phyloP scores from a whole-genome alignment of 371 early-diverging fungal species.

The Coemansia sp. region DNA sequence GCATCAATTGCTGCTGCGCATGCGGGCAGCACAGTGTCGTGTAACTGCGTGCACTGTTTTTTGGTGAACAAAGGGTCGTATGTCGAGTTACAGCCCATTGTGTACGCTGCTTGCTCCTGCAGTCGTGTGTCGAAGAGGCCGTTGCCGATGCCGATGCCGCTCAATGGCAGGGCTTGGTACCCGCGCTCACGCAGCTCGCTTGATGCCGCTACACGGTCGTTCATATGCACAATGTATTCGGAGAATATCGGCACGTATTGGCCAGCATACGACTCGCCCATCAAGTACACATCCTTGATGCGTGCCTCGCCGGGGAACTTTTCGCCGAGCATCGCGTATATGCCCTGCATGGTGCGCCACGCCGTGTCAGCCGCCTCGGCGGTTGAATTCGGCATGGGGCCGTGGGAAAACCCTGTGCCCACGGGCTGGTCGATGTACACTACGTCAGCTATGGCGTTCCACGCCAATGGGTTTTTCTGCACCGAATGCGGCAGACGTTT shows the following conservation, averaged over 20 bases:
- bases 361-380: slow-evolving; percentile 58
- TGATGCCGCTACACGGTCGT: slow-evolving; percentile 13
- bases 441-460: slow-evolving; percentile 80
- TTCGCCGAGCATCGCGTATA: slow-evolving; percentile 54
- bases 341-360: slow-evolving; percentile 50
- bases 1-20: slow-evolving; percentile 60
- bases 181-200: slow-evolving; percentile 25
- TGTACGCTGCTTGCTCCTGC: slow-evolving; percentile 66
- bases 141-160: slow-evolving; percentile 81
- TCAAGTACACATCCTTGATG: slow-evolving; percentile 52
- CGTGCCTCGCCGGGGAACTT: not conserved
- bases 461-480: slow-evolving; percentile 62
- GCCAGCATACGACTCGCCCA: slow-evolving; percentile 70
- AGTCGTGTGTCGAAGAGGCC: slow-evolving; percentile 69
- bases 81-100: slow-evolving; percentile 71
- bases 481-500: slow-evolving; percentile 34
- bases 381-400: slow-evolving; percentile 38
- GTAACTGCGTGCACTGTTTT: slow-evolving; percentile 63
- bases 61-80: slow-evolving; percentile 67
- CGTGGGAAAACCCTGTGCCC: slow-evolving; percentile 55
- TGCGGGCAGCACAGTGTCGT: slow-evolving; percentile 60
- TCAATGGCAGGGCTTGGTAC: slow-evolving; percentile 29
- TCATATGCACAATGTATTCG: slow-evolving; percentile 38
- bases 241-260: slow-evolving; percentile 63
- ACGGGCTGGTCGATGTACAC: slow-evolving; percentile 79